phyloP scores from a whole-genome alignment of 352 stramenopile genomes.

The Phytophthora fragariae region DNA sequence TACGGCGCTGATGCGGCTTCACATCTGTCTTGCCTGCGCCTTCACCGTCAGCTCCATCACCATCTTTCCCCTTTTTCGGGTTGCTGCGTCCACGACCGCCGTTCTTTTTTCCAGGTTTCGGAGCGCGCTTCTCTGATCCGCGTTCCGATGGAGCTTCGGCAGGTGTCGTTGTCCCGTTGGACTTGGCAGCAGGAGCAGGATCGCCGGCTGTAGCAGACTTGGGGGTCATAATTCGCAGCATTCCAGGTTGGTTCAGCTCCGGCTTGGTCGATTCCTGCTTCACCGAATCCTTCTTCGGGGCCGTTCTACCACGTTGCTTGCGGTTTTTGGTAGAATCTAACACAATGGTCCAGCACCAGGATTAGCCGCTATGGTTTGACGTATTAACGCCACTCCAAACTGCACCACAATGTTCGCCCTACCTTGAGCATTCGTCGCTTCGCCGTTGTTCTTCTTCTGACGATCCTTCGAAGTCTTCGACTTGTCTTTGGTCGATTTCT shows the following conservation, averaged over 20 bases:
- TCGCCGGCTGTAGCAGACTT: conserved; percentile 31
- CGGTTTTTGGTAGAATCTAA: conserved; percentile 53
- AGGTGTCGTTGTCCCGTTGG: conserved; percentile 20
- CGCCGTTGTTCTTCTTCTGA: conserved; percentile 39
- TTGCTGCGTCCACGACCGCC: conserved; percentile 41
- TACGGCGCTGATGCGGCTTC: conserved; percentile 45
- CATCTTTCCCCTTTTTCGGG: conserved; percentile 48
- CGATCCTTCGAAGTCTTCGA: conserved; percentile 43
- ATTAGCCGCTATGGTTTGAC: neutral
- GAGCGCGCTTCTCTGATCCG: conserved; percentile 32
- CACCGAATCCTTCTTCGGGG: conserved; percentile 44
- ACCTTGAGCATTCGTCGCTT: conserved; percentile 33
- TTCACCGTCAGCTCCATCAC: conserved; percentile 29
- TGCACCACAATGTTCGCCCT: neutral
- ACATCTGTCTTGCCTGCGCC: conserved; percentile 27
- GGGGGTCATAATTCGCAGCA: conserved; percentile 63
- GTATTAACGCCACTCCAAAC: neutral
- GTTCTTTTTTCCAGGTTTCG: conserved; percentile 39
- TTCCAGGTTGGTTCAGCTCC: conserved; percentile 52
- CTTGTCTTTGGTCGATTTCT: conserved; percentile 54
- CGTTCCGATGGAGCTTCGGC: conserved; percentile 18
- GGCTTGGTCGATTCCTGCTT: conserved; percentile 36
- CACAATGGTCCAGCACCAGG: neutral
- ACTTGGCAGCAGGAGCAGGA: conserved; percentile 6
- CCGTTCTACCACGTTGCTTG: conserved; percentile 47